Evolutionary conservation across 306 rosid species (phyloP).

Genomic region (Sicyos baderoa): DNA sequence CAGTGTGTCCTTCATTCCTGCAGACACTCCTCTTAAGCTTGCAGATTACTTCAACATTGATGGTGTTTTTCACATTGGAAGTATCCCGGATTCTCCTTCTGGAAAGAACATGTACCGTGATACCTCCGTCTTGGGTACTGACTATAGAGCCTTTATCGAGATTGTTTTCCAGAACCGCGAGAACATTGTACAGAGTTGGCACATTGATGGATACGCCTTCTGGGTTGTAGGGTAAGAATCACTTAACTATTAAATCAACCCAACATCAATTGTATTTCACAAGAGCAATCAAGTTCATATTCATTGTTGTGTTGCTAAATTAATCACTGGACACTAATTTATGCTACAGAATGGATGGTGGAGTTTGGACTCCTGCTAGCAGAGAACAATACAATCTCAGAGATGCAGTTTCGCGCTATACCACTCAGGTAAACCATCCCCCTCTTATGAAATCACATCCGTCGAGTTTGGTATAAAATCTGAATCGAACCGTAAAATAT

Average conservation of each 20-base stretch:
- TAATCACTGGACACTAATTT: neutral
- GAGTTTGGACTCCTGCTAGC: constrained; percentile 61
- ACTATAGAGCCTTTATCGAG: constrained; percentile 67
- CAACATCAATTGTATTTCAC: neutral
- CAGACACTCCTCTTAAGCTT: too few relatives aligned
- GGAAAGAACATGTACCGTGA: constrained; percentile 49
- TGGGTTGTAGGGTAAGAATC: constrained; percentile 90
- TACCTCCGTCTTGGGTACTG: constrained; percentile 85
- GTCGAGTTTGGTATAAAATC: neutral
- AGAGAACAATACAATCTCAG: constrained; percentile 62
- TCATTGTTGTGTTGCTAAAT: neutral
- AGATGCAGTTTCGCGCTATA: constrained; percentile 73
- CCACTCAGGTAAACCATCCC: constrained; percentile 66
- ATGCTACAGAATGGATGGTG: constrained; percentile 77
- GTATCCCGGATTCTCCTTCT: constrained; percentile 56
- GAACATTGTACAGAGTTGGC: constrained; percentile 63
- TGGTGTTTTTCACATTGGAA: constrained; percentile 65
- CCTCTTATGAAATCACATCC: too few relatives aligned
- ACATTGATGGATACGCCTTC: constrained; percentile 78
- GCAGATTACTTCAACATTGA: constrained; percentile 42
- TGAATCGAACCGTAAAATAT: neutral
- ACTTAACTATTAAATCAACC: neutral
- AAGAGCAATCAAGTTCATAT: neutral
- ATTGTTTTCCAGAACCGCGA: constrained; percentile 73
- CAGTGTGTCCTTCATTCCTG: too few relatives aligned